Base-by-base conservation (phyloP, 2,329 filamentous ascomycete genomes). In the Microdochium nivale region DNA sequence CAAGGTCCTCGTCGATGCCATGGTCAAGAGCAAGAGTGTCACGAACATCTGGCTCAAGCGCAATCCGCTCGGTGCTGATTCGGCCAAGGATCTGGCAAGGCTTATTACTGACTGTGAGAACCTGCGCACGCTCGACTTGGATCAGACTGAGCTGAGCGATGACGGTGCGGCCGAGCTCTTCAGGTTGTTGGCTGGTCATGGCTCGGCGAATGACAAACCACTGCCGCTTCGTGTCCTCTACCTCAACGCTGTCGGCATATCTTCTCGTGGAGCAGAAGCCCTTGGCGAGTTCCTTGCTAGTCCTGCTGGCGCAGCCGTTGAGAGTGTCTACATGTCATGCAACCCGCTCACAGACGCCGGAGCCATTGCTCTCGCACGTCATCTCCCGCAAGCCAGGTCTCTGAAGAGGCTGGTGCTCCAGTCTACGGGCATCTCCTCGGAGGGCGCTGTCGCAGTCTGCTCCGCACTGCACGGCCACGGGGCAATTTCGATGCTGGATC, bases 11-110 rank as follows among this genome's bases (percentile, higher is more conserved):
- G 73, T 75, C 1, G 64, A 74, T 51, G 70, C 70, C 49, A 70
- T 76, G 68, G 56, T 72, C 14, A 63, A 62, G 24, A 76, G 73
- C 1, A 61, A 65, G 3, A 65, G 65, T 14, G 64, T 77, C 53
- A 76, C 73, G 21, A 77, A 75, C 55, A 60, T 79, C 48, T 80
- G 77, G 77, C 61, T 80, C 51, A 79, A 79, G 60, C 70, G 76
- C 13, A 80, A 80, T 59, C 77, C 77, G 2, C 67, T 80, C 25
- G 68, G 68, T 0, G 54, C 70, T 2, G 58, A 58, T 4, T 64
- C 70, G 19, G 70, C 69, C 3, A 56, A 61, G 46, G 65, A 75
- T 48, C 51, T 79, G 14, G 73, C 67, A 54, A 66, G 68, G 3
- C 66, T 79, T 33, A 69, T 78, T 53, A 72, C 70, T 0, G 53